Evolutionary conservation across 208 protist species (phyloP), one percentile per base, ranked within the genome.

Genomic region (Leishmania major): DNA sequence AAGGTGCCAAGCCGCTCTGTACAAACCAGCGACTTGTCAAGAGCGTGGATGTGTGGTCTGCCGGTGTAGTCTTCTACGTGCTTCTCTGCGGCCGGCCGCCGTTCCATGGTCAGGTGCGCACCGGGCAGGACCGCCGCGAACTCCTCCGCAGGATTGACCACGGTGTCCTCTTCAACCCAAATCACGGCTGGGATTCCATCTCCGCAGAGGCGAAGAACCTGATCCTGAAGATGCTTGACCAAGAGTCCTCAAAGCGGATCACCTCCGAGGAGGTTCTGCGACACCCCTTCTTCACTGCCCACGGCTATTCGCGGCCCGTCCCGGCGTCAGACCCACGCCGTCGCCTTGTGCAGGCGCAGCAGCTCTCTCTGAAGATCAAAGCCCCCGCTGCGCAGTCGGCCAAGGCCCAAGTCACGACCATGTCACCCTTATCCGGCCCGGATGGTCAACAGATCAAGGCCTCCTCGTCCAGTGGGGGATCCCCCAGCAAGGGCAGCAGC

Each of bases 21-120:
- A 97, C 94, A 3, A 97, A 84, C 28, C 84, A 88, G 73, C 86
- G 91, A 37, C 87, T 94, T 19, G 90, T 95, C 51, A 97, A 97
- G 88, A 94, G 90, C 81, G 90, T 98, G 35, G 95, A 98, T 77
- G 90, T 98, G 84, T 98, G 95, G 94, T 96, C 91, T 8, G 89
- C 88, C 19, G 95, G 95, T 31, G 90, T 98, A 15, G 93, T 98
- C 53, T 87, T 98, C 53, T 98, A 93, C 84, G 89, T 98, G 5
- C 89, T 98, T 43, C 88, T 97, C 59, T 90, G 84, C 69, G 95
- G 95, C 15, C 87, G 91, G 35, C 95, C 95, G 35, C 95, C 95
- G 43, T 98, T 98, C 80, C 89, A 93, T 67, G 94, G 93, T 1
- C 92, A 95, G 84, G 93, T 98, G 55, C 91, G 92, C 85, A 95